These are phyloP conservation scores for Suillus cothurnatus DNA, from an alignment of 768 basidiomycete species.

Conservation along the genomic window DNA sequence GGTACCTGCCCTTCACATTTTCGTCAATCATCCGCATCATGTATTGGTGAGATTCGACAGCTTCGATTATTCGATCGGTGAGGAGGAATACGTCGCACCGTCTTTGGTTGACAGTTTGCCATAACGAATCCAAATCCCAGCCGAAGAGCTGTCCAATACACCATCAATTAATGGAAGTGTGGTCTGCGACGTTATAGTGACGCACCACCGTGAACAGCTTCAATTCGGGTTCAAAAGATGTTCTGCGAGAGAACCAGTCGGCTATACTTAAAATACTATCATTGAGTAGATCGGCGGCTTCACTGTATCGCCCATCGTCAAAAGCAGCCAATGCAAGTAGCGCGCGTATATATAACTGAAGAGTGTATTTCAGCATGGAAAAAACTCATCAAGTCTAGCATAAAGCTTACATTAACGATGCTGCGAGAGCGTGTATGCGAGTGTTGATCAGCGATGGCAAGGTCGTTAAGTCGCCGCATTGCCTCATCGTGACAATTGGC, in stretches of 20 bases:
- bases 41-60: background rate
- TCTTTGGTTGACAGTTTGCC: background rate
- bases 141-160: background rate
- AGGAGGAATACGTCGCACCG: background rate
- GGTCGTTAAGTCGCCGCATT: background rate
- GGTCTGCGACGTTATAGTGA: background rate
- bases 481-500: background rate
- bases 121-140: background rate
- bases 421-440: background rate
- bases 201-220: background rate
- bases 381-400: background rate
- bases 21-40: background rate
- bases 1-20: background rate
- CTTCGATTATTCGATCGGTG: background rate
- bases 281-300: background rate
- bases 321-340: background rate
- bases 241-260: background rate
- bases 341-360: background rate
- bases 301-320: background rate
- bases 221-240: background rate
- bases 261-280: background rate
- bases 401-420: background rate
- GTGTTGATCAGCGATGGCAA: background rate
- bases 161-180: background rate
- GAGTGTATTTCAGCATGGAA: background rate